These are phyloP conservation scores for Lithohypha guttulata DNA, from an alignment of 2,329 filamentous ascomycete species.

Conservation along the genomic window DNA sequence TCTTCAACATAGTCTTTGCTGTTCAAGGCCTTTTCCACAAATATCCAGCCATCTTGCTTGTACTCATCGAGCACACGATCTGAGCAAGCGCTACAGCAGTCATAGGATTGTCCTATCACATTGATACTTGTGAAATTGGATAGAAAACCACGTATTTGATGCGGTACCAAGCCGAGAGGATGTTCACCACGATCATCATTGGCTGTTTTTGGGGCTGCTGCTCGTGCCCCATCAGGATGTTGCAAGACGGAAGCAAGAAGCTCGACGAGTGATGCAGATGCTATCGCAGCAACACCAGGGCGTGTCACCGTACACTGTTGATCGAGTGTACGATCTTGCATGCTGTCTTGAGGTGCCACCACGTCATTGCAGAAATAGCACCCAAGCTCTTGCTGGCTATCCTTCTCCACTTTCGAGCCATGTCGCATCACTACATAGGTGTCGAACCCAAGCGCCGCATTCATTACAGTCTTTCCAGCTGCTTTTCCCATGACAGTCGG, in stretches of 20 bases:
- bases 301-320: slow-evolving; percentile 97
- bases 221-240: slow-evolving; percentile 49
- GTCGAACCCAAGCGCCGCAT: slow-evolving; percentile 91
- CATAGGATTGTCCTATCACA: slow-evolving; percentile 47
- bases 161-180: slow-evolving; percentile 45
- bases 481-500: slow-evolving; percentile 95
- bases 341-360: slow-evolving; percentile 79
- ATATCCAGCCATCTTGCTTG: slow-evolving; percentile 46
- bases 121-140: slow-evolving; percentile 49
- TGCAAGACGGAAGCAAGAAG: slow-evolving; percentile 79
- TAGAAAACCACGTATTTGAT: slow-evolving; percentile 54
- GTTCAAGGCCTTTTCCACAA: slow-evolving; percentile 49
- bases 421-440: slow-evolving; percentile 97
- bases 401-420: slow-evolving; percentile 52
- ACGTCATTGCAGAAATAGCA: slow-evolving; percentile 99
- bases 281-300: slow-evolving; percentile 83
- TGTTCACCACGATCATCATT: slow-evolving; percentile 30
- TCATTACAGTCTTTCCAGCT: slow-evolving; percentile 87
- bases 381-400: slow-evolving; percentile 53
- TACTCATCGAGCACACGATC: slow-evolving; percentile 44
- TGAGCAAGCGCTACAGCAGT: slow-evolving; percentile 54
- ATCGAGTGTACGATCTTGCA: slow-evolving; percentile 90
- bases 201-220: slow-evolving; percentile 24
- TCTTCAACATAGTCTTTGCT: slow-evolving; percentile 55
- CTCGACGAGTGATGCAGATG: slow-evolving; percentile 83